Base-by-base conservation (phyloP, 179 eudicot species). In the Beta corolliflora region DNA sequence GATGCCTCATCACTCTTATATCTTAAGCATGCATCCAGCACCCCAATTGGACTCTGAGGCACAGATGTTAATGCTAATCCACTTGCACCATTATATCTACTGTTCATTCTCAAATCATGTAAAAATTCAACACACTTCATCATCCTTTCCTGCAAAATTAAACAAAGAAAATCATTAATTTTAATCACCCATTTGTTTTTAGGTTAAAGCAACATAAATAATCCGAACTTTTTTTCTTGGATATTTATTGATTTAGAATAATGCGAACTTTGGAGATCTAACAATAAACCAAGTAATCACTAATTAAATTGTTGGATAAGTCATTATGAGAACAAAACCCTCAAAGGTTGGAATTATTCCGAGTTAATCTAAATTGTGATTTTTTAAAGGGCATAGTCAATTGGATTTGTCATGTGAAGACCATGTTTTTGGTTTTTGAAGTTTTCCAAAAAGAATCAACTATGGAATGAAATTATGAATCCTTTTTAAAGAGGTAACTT, bases 41-140 rank as follows among this genome's bases (percentile, higher is more conserved):
- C 97, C 75, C 94, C 94, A 78, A 81, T 89, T 69, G 97, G 97
- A 83, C 98, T 93, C 58, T 82, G 92, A 29, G 95, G 90, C 80
- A 86, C 83, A 31, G 81, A 85, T 66, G 84, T 81, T 79, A 80
- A 60, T 21, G 75, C 36, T 70, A 82, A 53, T 36, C 41, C 41
- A 36, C 41, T 36, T 18, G 5, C 48, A 64, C 74, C 85, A 76
- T 44, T 76, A 25, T 16, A 14, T 81, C 79, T 83, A 29, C 45
- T 86, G 15, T 56, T 75, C 71, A 73, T 21, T 68, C 84, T 75
- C 81, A 86, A 54, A 75, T 83, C 86, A 15, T 89, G 83, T 59
- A 94, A 85, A 83, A 86, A 77, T 81, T 91, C 89, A 7, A 87
- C 63, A 86, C 98, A 94, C 81, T 89, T 86, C 75, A 83, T 29